Evolutionary conservation across 2,329 filamentous ascomycete genomes (phyloP).

Genomic region (Pseudocercospora cruenta): DNA sequence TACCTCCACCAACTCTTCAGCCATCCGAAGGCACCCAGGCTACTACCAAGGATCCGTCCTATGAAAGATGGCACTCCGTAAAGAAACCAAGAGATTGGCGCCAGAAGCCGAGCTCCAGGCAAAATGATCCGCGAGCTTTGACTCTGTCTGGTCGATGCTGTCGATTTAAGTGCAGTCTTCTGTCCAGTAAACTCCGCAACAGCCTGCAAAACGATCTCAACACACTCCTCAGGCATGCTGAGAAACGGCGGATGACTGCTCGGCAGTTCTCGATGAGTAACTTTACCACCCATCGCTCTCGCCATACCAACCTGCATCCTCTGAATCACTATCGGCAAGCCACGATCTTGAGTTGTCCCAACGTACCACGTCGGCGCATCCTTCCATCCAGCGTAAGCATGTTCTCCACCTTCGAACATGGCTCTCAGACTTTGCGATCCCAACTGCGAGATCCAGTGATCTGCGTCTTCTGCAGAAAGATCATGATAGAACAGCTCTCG

Average conservation of each 20-base stretch:
- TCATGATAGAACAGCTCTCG: conserved; percentile 23
- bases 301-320: conserved; percentile 20
- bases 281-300: conserved; percentile 16
- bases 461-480: conserved; percentile 14
- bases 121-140: neutral
- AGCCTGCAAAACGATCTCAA: conserved; percentile 16
- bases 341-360: conserved; percentile 15
- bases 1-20: no score
- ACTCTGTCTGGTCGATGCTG: neutral
- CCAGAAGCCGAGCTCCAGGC: neutral
- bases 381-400: conserved; percentile 23
- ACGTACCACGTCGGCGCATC: conserved; percentile 22
- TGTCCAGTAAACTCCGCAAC: conserved; percentile 2
- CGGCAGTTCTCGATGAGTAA: conserved; percentile 14
- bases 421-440: conserved; percentile 17
- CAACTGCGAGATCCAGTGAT: conserved; percentile 12
- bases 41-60: no score
- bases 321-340: conserved; percentile 17
- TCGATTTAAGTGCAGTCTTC: neutral
- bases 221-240: conserved; percentile 17
- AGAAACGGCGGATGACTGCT: conserved; percentile 21
- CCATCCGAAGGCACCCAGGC: no score
- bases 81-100: neutral
- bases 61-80: neutral
- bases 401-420: conserved; percentile 21